These are phyloP conservation scores for Ustilago trichophora DNA, from an alignment of 1,284 basidiomycete species.

Conservation along the genomic window DNA sequence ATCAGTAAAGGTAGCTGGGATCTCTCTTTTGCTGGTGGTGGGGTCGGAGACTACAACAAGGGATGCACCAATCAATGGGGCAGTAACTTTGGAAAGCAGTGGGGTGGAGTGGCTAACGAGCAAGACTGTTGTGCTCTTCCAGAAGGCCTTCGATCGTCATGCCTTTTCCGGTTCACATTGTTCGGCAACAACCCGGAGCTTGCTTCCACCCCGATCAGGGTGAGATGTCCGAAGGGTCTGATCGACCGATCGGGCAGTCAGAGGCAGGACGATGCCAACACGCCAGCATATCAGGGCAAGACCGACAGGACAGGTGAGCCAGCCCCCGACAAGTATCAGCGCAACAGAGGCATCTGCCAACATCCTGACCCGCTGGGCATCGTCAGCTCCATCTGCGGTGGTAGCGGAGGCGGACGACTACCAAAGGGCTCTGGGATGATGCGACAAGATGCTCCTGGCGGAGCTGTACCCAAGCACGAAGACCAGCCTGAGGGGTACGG, in stretches of 20 bases:
- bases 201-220: slow-evolving; percentile 16
- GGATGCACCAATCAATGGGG: slow-evolving; percentile 32
- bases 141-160: slow-evolving; percentile 21
- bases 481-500: background rate
- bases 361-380: too few relatives aligned
- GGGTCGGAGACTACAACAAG: slow-evolving; percentile 29
- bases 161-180: slow-evolving; percentile 28
- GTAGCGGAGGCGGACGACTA: background rate
- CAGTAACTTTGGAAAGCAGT: slow-evolving; percentile 6
- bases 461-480: too few relatives aligned
- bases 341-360: slow-evolving; percentile 36
- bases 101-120: slow-evolving; percentile 3
- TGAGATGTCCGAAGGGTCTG: slow-evolving; percentile 32
- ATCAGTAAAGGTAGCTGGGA: too few relatives aligned
- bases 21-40: slow-evolving; percentile 44
- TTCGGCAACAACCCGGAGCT: slow-evolving; percentile 39
- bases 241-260: slow-evolving; percentile 46
- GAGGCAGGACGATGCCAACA: slow-evolving; percentile 35
- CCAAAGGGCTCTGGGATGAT: too few relatives aligned
- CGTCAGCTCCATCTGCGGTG: too few relatives aligned
- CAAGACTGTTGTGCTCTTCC: too few relatives aligned
- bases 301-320: slow-evolving; percentile 1
- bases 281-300: slow-evolving; percentile 18
- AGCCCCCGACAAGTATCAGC: slow-evolving; percentile 25
- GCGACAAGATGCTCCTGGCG: too few relatives aligned